A percentile compares a stretch with the other conserved stretches of the same genome.
These are phyloP conservation scores for Kandelia obovata DNA, from an alignment of 345 rosid genomes.

Conservation along the genomic window DNA sequence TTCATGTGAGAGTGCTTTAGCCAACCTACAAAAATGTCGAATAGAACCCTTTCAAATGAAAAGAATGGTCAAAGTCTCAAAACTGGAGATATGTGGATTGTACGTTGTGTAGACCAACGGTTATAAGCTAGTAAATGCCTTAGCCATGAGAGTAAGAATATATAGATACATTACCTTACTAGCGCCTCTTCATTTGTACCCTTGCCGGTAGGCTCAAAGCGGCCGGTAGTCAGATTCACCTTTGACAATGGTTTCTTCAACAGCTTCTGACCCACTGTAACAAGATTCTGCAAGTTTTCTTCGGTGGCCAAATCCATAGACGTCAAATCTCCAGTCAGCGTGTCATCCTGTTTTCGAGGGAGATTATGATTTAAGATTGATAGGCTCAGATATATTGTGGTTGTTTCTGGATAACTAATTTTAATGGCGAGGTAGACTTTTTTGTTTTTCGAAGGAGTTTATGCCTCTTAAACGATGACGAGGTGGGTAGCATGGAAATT, in stretches of 20 bases:
- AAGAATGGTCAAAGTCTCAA: too few species aligned
- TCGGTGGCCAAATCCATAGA: slow-evolving; percentile 57
- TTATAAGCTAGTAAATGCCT: too few species aligned
- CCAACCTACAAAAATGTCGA: slow-evolving; percentile 41
- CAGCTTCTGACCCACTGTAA: slow-evolving; percentile 44
- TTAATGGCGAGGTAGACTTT: too few species aligned
- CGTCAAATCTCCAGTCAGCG: slow-evolving; percentile 45
- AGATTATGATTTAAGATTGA: neutral
- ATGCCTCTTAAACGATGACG: neutral
- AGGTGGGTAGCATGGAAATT: neutral
- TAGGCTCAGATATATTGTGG: too few species aligned
- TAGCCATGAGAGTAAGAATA: too few species aligned
- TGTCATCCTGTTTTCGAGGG: slow-evolving; percentile 42
- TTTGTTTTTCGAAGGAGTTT: neutral
- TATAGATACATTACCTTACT: slow-evolving; percentile 19
- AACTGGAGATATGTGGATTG: too few species aligned
- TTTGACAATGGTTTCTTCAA: slow-evolving; percentile 46
- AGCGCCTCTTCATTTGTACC: slow-evolving; percentile 59
- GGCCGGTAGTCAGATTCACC: slow-evolving; percentile 50
- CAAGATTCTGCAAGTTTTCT: slow-evolving; percentile 42
- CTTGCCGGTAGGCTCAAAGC: slow-evolving; percentile 27
- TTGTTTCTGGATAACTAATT: too few species aligned
- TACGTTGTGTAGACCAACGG: too few species aligned
- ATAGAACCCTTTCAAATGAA: too few species aligned
- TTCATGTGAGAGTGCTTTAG: slow-evolving; percentile 55